Evolutionary conservation across 177 flowering plant species (phyloP).

Genomic region (Vitis hybrid): DNA sequence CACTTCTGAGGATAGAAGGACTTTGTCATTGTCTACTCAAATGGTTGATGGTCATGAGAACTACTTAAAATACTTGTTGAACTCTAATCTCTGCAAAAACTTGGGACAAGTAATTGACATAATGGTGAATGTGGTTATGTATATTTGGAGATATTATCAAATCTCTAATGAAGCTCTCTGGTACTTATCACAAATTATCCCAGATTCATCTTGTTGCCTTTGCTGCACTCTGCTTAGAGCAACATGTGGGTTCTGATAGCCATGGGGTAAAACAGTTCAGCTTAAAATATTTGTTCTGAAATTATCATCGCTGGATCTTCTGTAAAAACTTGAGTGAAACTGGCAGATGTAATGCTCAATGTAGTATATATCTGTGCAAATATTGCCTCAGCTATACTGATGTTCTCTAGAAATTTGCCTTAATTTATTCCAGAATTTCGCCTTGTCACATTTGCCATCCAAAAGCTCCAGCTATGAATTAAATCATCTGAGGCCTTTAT

Average conservation of each 20-base stretch:
- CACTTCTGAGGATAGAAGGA: too few species aligned
- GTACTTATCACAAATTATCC: neutral
- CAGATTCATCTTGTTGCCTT: neutral
- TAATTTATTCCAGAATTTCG: neutral
- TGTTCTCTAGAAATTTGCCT: neutral
- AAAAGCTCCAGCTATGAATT: neutral
- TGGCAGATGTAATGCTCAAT: neutral
- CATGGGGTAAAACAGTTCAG: too few species aligned
- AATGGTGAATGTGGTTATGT: neutral
- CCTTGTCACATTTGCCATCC: neutral
- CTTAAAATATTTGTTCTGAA: too few species aligned
- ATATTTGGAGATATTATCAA: neutral
- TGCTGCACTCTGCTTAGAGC: neutral
- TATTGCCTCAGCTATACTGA: neutral
- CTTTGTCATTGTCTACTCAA: too few species aligned
- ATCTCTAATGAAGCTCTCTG: neutral
- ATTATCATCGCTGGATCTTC: too few species aligned
- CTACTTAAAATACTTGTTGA: too few species aligned
- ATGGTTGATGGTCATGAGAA: too few species aligned
- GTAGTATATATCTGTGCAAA: neutral
- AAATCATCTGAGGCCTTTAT: neutral
- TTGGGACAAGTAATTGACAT: too few species aligned
- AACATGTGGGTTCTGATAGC: neutral
- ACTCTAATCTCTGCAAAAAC: too few species aligned
- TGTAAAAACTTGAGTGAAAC: neutral